These are phyloP conservation scores for Talaromyces sp. DNA, from an alignment of 2,329 filamentous ascomycete species.

Conservation along the genomic window DNA sequence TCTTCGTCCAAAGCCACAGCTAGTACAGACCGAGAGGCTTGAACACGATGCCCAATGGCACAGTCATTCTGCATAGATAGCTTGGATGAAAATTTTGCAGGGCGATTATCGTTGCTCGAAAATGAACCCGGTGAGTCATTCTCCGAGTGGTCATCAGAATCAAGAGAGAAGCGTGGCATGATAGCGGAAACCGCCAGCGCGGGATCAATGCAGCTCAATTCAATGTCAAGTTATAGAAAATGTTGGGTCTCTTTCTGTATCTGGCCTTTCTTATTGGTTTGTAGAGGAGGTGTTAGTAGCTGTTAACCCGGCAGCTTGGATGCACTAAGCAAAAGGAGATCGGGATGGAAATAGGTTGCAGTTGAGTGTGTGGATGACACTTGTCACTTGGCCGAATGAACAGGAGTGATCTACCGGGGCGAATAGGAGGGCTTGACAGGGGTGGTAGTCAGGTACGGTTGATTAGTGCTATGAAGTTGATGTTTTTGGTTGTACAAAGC, in stretches of 20 bases:
- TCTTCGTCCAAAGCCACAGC: slow-evolving; percentile 76
- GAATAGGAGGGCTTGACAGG: not conserved
- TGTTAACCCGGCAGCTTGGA: not conserved
- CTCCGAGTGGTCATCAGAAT: slow-evolving; percentile 37
- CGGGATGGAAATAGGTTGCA: not conserved
- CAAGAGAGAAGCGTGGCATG: slow-evolving; percentile 36
- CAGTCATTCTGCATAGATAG: slow-evolving; percentile 32
- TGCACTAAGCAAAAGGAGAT: not conserved
- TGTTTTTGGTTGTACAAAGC: slow-evolving; percentile 1
- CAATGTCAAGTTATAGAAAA: not conserved
- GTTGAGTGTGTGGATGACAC: not conserved
- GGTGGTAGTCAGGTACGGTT: not conserved
- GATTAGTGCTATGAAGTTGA: not conserved
- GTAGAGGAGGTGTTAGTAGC: not conserved
- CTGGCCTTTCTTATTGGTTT: not conserved
- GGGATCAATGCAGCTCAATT: not conserved
- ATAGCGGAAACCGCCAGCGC: slow-evolving; percentile 8
- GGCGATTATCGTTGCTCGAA: slow-evolving; percentile 31
- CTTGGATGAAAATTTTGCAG: slow-evolving; percentile 9
- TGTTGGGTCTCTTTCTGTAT: not conserved
- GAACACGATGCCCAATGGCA: slow-evolving; percentile 44
- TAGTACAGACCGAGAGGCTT: slow-evolving; percentile 53
- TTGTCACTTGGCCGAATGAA: not conserved
- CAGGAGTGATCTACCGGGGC: not conserved
- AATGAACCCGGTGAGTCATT: slow-evolving; percentile 36